Conservation (phyloP, 139 green algal genomes). For the Coelastrella sp. region DNA sequence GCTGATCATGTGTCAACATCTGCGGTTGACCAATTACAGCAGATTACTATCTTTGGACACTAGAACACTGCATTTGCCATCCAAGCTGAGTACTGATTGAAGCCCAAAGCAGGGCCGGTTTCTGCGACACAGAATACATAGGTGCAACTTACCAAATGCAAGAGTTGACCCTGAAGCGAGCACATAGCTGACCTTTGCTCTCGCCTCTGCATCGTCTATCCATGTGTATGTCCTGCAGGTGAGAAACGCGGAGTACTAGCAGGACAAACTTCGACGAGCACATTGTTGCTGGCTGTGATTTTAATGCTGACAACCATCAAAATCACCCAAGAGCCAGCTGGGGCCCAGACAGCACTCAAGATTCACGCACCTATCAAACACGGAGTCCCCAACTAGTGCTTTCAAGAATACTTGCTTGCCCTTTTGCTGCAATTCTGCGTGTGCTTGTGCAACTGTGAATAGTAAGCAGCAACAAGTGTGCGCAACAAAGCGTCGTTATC, state of each 20-base stretch:
- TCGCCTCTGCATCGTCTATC: slow-evolving; percentile 41
- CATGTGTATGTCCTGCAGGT: slow-evolving; percentile 39
- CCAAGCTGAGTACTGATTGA: too few species aligned
- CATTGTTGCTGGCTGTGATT: background rate
- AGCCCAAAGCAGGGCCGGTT: too few species aligned
- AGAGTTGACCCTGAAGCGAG: slow-evolving; percentile 36
- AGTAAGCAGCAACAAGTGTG: background rate
- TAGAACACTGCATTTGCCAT: too few species aligned
- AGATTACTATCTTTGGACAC: too few species aligned
- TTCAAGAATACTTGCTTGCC: slow-evolving; percentile 48
- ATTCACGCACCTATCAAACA: slow-evolving; percentile 45
- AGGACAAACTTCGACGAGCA: background rate
- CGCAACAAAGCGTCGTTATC: too few species aligned
- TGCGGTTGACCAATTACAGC: too few species aligned
- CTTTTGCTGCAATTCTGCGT: slow-evolving; percentile 45
- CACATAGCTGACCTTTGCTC: slow-evolving; percentile 43
- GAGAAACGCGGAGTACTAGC: background rate
- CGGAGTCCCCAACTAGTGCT: slow-evolving; percentile 31
- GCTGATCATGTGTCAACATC: too few species aligned
- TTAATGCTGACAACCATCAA: background rate
- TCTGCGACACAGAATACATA: too few species aligned
- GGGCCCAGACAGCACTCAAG: too few species aligned
- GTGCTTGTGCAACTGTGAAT: slow-evolving; percentile 8
- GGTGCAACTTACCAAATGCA: slow-evolving; percentile 45
- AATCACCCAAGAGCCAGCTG: too few species aligned